Percentiles rank a stretch among this genome's conserved stretches.
phyloP scores from a whole-genome alignment of 495 filamentous ascomycete genomes.

The Podospora pseudoanserina region DNA sequence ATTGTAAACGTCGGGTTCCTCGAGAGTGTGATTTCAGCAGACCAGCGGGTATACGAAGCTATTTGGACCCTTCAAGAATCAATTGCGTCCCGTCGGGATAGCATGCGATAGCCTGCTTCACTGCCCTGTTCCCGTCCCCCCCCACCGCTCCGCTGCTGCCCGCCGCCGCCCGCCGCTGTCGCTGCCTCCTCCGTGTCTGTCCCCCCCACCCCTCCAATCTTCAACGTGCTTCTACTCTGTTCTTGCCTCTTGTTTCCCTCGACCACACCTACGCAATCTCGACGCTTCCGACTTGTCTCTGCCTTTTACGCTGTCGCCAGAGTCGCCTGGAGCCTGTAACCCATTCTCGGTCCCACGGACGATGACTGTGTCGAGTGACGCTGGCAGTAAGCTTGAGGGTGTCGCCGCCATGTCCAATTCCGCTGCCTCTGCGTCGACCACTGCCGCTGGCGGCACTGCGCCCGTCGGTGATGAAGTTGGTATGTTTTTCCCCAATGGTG shows the following conservation, averaged over 20 bases:
- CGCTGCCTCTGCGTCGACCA: conserved; percentile 21
- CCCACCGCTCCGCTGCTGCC: conserved; percentile 18
- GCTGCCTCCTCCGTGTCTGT: conserved; percentile 18
- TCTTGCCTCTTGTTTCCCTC: conserved; percentile 9
- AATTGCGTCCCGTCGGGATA: conserved; percentile 22
- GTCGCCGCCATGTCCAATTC: conserved; percentile 36
- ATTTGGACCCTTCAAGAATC: conserved; percentile 7
- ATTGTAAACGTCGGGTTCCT: neutral
- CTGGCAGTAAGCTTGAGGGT: conserved; percentile 28
- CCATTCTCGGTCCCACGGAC: conserved; percentile 18
- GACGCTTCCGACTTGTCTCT: neutral
- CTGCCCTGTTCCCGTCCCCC: conserved; percentile 8
- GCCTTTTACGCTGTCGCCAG: neutral
- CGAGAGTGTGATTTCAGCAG: neutral
- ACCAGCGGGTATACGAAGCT: neutral
- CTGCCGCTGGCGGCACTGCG: conserved; percentile 22
- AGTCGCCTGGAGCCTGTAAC: conserved; percentile 6
- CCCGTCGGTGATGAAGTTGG: conserved; percentile 35
- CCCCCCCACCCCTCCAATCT: conserved; percentile 11
- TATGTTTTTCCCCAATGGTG: conserved; percentile 24
- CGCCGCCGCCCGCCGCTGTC: conserved; percentile 26
- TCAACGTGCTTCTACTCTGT: neutral
- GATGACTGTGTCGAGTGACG: conserved; percentile 35
- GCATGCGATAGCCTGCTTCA: conserved; percentile 26
- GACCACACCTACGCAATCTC: conserved; percentile 19